Conservation (phyloP, 495 filamentous ascomycete species). For the Aspergillus kassunensis region DNA sequence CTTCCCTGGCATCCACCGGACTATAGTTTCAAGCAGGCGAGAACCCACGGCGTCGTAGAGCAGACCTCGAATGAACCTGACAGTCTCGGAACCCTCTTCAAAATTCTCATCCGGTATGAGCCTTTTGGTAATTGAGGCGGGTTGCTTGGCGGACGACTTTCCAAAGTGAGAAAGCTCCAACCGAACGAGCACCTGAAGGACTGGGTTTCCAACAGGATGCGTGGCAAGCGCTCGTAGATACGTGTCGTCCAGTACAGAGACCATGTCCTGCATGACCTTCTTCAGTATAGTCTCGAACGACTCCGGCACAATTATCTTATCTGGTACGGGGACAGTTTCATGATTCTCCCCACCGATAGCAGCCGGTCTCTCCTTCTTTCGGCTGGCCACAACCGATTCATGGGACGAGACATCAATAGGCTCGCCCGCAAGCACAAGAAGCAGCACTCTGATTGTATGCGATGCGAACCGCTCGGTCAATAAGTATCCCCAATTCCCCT, state of each 20-base stretch:
- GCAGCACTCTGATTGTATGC: slow-evolving; percentile 78
- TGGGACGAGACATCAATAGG: slow-evolving; percentile 62
- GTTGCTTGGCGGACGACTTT: slow-evolving; percentile 58
- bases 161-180: slow-evolving; percentile 71
- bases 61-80: slow-evolving; percentile 74
- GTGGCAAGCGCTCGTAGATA: slow-evolving; percentile 75
- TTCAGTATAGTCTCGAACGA: slow-evolving; percentile 71
- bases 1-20: slow-evolving; percentile 75
- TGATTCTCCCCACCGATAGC: slow-evolving; percentile 33
- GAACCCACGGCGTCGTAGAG: slow-evolving; percentile 88
- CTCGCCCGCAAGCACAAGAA: slow-evolving; percentile 80
- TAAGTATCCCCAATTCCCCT: slow-evolving; percentile 76
- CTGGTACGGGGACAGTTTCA: slow-evolving; percentile 30
- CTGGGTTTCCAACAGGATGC: slow-evolving; percentile 85
- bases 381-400: slow-evolving; percentile 72
- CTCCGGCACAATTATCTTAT: slow-evolving; percentile 63
- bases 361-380: slow-evolving; percentile 79
- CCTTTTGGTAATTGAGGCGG: slow-evolving; percentile 54
- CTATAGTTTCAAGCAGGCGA: slow-evolving; percentile 79
- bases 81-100: slow-evolving; percentile 53
- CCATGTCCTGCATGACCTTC: slow-evolving; percentile 71
- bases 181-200: slow-evolving; percentile 79
- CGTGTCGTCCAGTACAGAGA: slow-evolving; percentile 64
- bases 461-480: slow-evolving; percentile 88
- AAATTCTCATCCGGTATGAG: slow-evolving; percentile 63